Evolutionary conservation across 371 early-diverging fungal species (phyloP), one percentile per base, ranked within the genome.

Genomic region (Rhizopus stolonifer): DNA sequence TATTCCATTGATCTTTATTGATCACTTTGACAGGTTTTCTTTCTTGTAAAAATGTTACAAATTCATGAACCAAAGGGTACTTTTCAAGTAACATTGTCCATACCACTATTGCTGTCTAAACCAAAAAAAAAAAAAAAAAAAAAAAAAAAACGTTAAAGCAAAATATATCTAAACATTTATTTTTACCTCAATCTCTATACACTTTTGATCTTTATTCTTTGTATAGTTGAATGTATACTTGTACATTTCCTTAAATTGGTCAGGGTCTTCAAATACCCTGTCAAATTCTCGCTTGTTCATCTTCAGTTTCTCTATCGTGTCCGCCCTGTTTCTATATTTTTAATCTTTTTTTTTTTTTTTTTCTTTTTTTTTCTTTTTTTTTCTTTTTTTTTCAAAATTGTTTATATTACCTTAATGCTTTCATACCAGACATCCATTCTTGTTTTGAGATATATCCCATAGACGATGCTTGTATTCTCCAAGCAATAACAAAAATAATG

Each of bases 1-100:
- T 84, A 51, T 74, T 75, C 89, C 89, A 89, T 52, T 89, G 89
- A 52, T 89, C 89, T 51, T 72, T 66, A 58, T 84, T 89, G 56
- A 89, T 81, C 14, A 84, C 89, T 38, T 80, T 80, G 29, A 86
- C 84, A 1, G 84, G 84, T 17, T 65, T 58, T 56, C 67, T 74
- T 47, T 79, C 79, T 50, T 80, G 70, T 44, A 89, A 51, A 60
- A 78, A 87, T 18, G 47, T 48, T 3, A 83, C 56, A 64, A 89
- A 85, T 3, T 62, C 55, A n/a, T 66, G 51, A 2, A 80, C 78
- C 36, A 84, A 72, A 8, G 80, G 74, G 25, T 40, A 68, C 19
- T 55, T 63, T 13, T 66, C 69, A 48, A 85, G 46, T 4, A 86
- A 52, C 47, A 85, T 72, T 0, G 63, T 64, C 80, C 84, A 80